These are phyloP conservation scores for Sanghuangporus sanghuang DNA, from an alignment of 1,284 basidiomycete genomes.

Conservation along the genomic window DNA sequence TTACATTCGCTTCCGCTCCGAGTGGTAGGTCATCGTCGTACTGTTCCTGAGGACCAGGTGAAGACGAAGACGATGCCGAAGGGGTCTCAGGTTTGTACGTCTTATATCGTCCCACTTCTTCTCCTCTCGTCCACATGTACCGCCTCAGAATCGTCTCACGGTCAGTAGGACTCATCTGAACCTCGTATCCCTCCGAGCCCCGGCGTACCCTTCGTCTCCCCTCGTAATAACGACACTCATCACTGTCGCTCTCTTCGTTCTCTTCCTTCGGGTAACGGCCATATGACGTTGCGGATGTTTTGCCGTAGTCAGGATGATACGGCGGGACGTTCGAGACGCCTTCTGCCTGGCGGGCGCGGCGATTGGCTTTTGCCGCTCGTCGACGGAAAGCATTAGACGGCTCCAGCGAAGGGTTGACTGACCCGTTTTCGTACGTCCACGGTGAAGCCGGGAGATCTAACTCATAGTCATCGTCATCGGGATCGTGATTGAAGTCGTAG, in stretches of 20 bases:
- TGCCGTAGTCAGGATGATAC: conserved; percentile 63
- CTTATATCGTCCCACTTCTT: conserved; percentile 52
- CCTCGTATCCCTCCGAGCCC: conserved; percentile 79
- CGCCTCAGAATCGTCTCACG: conserved; percentile 56
- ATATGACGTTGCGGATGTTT: conserved; percentile 27
- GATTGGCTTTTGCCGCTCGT: conserved; percentile 2
- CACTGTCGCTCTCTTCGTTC: conserved; percentile 17
- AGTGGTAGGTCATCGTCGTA: conserved; percentile 28
- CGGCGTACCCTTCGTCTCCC: conserved; percentile 40
- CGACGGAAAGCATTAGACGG: conserved; percentile 48
- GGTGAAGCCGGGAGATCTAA: conserved; percentile 56
- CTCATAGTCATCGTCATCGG: conserved; percentile 32
- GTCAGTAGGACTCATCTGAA: conserved; percentile 40
- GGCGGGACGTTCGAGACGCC: conserved; percentile 50
- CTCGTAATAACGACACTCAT: conserved; percentile 25
- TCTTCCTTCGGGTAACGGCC: conserved; percentile 27
- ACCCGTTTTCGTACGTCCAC: conserved; percentile 80
- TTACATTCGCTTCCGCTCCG: conserved; percentile 23
- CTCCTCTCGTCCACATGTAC: conserved; percentile 49
- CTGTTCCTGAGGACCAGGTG: conserved; percentile 23
- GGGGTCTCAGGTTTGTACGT: conserved; percentile 49
- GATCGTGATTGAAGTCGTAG: conserved; percentile 9
- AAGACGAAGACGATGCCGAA: neutral
- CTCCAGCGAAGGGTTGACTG: conserved; percentile 66
- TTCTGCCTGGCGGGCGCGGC: conserved; percentile 5